Base-by-base conservation (phyloP, 768 basidiomycete genomes). In the Serendipita vermifera region DNA sequence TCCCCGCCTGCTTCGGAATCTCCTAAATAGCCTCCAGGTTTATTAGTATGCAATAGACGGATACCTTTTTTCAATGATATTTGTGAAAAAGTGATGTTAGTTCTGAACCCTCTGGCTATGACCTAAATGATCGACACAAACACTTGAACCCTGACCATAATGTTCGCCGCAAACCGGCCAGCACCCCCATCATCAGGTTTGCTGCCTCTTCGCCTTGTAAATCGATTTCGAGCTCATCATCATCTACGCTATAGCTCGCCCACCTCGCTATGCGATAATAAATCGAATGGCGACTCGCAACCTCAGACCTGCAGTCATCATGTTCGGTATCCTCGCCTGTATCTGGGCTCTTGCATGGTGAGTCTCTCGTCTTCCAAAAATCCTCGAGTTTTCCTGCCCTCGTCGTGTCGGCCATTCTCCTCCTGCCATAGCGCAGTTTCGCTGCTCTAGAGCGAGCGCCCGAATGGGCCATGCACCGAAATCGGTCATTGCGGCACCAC, bases 261-360 rank as follows among this genome's bases (percentile, higher is more conserved):
- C 78, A 20, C 80, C 81, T 3, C 70, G 77, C 1, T 84, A 81
- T 69, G 73, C 75, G n/a, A 78, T 79, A 64, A 75, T 78, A 15
- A 73, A 72, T 35, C 74, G 77, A 60, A 64, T 79, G 26, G 85
- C 82, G 60, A 69, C 67, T 58, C 69, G 72, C 55, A 85, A 72
- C 64, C 63, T 87, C 58, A 72, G 86, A 24, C 82, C 85, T 9
- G 64, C 81, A n/a, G 75, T 87, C 17, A 58, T 73, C 20, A 61
- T 65, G 56, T 58, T 29, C 38, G 71, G 78, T 72, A 38, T 57
- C 65, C 62, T 14, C 4, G 53, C 7, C 26, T 9, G n/a, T 6
- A 56, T 86, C 14, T 87, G 83, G 81, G 63, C 76, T 22, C 67
- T 87, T 6, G 67, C 78, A 58, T 77, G 76, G 85, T 87, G 65